phyloP scores from a whole-genome alignment of 495 filamentous ascomycete species.

The Tetracladium setigerum region DNA sequence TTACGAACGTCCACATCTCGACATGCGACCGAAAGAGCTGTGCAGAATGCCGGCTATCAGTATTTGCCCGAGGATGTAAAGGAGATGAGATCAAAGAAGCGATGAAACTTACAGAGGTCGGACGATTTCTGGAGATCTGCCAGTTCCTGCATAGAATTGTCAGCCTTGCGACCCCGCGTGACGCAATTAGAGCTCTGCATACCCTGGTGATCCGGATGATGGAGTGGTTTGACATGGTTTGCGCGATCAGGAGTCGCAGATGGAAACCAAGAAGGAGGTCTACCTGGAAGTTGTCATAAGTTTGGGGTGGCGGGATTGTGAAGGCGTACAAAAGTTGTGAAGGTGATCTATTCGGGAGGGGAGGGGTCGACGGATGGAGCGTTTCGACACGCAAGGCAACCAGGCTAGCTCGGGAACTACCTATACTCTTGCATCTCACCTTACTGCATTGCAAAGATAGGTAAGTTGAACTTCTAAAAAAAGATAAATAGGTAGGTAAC shows the following conservation, averaged over 20 bases:
- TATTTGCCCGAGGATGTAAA: neutral
- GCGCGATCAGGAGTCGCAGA: conserved; percentile 1
- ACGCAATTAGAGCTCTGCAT: conserved; percentile 18
- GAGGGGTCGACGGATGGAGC: too few relatives aligned
- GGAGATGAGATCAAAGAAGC: neutral
- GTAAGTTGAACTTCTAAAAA: too few relatives aligned
- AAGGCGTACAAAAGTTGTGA: too few relatives aligned
- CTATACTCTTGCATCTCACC: too few relatives aligned
- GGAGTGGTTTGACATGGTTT: conserved; percentile 69
- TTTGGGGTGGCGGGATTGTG: too few relatives aligned
- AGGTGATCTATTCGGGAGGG: too few relatives aligned
- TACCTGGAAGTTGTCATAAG: too few relatives aligned
- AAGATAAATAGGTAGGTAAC: too few relatives aligned
- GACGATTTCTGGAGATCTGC: conserved; percentile 70
- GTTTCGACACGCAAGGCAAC: too few relatives aligned
- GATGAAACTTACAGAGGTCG: conserved; percentile 62
- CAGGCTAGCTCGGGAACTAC: too few relatives aligned
- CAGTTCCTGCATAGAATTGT: conserved; percentile 57
- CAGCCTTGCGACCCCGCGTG: conserved; percentile 28
- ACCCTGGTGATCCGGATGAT: conserved; percentile 82
- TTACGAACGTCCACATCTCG: conserved; percentile 82
- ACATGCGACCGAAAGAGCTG: conserved; percentile 80
- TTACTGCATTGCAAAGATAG: too few relatives aligned
- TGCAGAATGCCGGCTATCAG: neutral
- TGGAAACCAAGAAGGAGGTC: too few relatives aligned